Evolutionary conservation across 108 stramenopile species (phyloP), one percentile per base, ranked within the genome.

Genomic region (Conticribra weissflogii): DNA sequence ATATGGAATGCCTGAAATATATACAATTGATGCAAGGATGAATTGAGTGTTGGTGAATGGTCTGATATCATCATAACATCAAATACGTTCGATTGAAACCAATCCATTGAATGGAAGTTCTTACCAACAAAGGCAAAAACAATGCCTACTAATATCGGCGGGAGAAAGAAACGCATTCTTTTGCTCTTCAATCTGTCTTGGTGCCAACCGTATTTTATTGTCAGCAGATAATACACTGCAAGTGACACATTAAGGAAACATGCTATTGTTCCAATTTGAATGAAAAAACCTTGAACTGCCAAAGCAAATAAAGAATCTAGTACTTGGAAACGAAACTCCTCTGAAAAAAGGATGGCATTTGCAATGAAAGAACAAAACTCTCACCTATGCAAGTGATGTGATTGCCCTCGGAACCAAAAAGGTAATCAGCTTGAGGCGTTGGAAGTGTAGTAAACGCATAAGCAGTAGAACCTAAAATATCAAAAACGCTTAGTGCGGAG

Each of bases 271-370:
- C 73, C 76, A 41, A 76, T 44, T 41, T 78, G 72, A 18, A 66
- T 65, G 36, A 85, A 72, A 61, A 78, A 82, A 15, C 84, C 84
- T 64, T 82, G 81, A 8, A 31, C 56, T 54, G 53, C n/a, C n/a
- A n/a, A n/a, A n/a, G n/a, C n/a, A n/a, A n/a, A n/a, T n/a, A n/a
- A n/a, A n/a, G n/a, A n/a, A n/a, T n/a, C n/a, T n/a, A n/a, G n/a
- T n/a, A n/a, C n/a, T n/a, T n/a, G n/a, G n/a, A n/a, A n/a, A n/a
- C n/a, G n/a, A n/a, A n/a, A n/a, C n/a, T n/a, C n/a, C n/a, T n/a
- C n/a, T 19, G n/a, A 19, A 19, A 3, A 48, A 48, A 19, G n/a
- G n/a, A 19, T 1, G n/a, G 47, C 21, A 19, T 3, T n/a, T 48
- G 21, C n/a, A 48, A 48, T 19, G 47, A 19, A 48, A 48, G 47